Percentiles rank a stretch among this genome's conserved stretches.
These are phyloP conservation scores for Aechmea fasciata DNA, from an alignment of 176 grass and related monocot genomes.

Conservation along the genomic window DNA sequence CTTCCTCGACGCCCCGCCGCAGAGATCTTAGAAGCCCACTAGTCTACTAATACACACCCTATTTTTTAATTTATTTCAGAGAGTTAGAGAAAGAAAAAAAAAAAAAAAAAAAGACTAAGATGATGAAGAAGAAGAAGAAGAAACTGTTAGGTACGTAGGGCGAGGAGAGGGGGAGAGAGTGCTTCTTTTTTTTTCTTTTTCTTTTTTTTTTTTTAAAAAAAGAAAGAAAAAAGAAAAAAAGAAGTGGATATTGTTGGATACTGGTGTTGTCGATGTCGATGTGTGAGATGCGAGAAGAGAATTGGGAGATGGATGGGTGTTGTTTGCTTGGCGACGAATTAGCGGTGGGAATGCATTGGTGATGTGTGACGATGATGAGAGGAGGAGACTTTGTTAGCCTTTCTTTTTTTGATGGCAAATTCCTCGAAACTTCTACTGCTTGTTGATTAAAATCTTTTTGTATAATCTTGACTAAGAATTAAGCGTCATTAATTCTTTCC, in stretches of 20 bases:
- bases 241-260: conserved; percentile 12
- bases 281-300: conserved; percentile 3
- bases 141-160: too few species aligned
- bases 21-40: conserved; percentile 30
- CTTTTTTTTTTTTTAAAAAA: not conserved
- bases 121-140: too few species aligned
- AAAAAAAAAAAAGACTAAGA: too few species aligned
- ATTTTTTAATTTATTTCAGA: not conserved
- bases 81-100: too few species aligned
- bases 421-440: too few species aligned
- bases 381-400: not conserved
- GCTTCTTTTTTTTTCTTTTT: not conserved
- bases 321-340: not conserved
- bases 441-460: too few species aligned
- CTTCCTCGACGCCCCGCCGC: conserved; percentile 28
- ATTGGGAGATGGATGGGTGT: not conserved
- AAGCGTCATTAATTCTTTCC: too few species aligned
- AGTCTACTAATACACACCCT: conserved; percentile 5
- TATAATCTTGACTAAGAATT: too few species aligned
- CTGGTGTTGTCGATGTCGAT: not conserved
- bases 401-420: not conserved
- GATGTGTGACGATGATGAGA: not conserved
- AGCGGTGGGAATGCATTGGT: too few species aligned
- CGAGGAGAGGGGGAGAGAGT: not conserved
- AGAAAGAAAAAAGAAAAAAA: not conserved